These are phyloP conservation scores for Kwoniella mangroviensis DNA, from an alignment of 768 basidiomycete genomes.

Conservation along the genomic window DNA sequence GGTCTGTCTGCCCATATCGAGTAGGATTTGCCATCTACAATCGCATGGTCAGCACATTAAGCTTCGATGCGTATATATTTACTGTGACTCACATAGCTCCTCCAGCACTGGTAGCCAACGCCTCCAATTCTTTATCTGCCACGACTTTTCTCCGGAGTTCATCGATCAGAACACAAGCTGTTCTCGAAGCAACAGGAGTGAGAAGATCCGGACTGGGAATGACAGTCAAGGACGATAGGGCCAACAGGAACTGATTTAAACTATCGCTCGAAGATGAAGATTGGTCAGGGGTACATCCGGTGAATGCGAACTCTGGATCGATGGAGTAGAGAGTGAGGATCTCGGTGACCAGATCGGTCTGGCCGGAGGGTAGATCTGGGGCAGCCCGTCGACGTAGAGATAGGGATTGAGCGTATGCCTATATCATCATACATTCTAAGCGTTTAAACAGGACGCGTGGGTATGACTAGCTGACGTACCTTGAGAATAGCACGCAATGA, in stretches of 20 bases:
- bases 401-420: slow-evolving; percentile 13
- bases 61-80: not conserved
- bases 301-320: slow-evolving; percentile 35
- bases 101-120: not conserved
- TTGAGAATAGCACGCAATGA: slow-evolving; percentile 33
- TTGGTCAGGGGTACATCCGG: not conserved
- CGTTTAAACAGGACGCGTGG: not conserved
- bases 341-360: slow-evolving; percentile 28
- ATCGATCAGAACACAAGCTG: slow-evolving; percentile 17
- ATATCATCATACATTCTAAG: not conserved
- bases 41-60: not conserved
- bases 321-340: slow-evolving; percentile 31
- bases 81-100: slow-evolving; percentile 18
- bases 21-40: slow-evolving; percentile 40
- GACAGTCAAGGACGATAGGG: slow-evolving; percentile 32
- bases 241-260: slow-evolving; percentile 16
- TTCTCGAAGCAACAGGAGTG: slow-evolving; percentile 25
- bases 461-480: slow-evolving; percentile 25
- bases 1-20: slow-evolving; percentile 37
- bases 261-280: slow-evolving; percentile 17
- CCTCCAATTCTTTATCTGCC: not conserved
- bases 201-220: slow-evolving; percentile 29
- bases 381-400: slow-evolving; percentile 3
- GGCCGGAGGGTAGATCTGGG: slow-evolving; percentile 23
- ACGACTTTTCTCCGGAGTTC: slow-evolving; percentile 1